These are phyloP conservation scores for Leishmania arabica DNA, from an alignment of 208 protist genomes.

Conservation along the genomic window DNA sequence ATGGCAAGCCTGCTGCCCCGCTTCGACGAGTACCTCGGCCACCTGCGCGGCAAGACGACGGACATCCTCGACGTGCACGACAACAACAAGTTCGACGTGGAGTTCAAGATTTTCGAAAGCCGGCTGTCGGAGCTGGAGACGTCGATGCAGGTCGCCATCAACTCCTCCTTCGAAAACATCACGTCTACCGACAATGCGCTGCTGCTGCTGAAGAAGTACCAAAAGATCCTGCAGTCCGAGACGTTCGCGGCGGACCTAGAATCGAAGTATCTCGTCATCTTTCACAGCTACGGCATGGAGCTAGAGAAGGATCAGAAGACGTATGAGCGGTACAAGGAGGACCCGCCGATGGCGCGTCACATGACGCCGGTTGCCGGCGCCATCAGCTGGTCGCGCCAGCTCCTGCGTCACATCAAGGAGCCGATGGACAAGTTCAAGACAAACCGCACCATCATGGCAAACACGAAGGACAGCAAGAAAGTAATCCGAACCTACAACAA, in stretches of 20 bases:
- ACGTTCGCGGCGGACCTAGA: conserved; percentile 93
- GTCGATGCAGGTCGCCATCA: conserved; percentile 95
- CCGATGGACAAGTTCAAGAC: conserved; percentile 97
- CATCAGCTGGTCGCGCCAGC: conserved; percentile 96
- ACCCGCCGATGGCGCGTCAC: conserved; percentile 95
- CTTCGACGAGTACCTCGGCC: conserved; percentile 93
- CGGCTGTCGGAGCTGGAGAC: conserved; percentile 94
- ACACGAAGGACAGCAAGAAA: conserved; percentile 96
- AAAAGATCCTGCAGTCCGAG: conserved; percentile 92
- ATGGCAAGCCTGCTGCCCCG: conserved; percentile 94
- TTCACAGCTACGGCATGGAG: conserved; percentile 96
- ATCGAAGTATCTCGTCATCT: conserved; percentile 96
- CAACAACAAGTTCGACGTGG: conserved; percentile 95
- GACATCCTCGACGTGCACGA: conserved; percentile 96
- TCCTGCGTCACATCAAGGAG: conserved; percentile 96
- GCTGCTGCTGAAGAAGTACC: conserved; percentile 93
- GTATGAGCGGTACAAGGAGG: conserved; percentile 95
- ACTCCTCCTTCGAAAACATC: conserved; percentile 96
- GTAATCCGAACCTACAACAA: conserved; percentile 97
- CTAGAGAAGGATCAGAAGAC: conserved; percentile 96
- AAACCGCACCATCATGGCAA: conserved; percentile 94
- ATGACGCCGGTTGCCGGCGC: conserved; percentile 95
- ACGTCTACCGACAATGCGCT: conserved; percentile 94
- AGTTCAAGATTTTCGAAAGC: conserved; percentile 96
- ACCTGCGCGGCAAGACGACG: conserved; percentile 92